Conservation (phyloP, 805 yeast genomes). For the Suhomyces sp. region DNA sequence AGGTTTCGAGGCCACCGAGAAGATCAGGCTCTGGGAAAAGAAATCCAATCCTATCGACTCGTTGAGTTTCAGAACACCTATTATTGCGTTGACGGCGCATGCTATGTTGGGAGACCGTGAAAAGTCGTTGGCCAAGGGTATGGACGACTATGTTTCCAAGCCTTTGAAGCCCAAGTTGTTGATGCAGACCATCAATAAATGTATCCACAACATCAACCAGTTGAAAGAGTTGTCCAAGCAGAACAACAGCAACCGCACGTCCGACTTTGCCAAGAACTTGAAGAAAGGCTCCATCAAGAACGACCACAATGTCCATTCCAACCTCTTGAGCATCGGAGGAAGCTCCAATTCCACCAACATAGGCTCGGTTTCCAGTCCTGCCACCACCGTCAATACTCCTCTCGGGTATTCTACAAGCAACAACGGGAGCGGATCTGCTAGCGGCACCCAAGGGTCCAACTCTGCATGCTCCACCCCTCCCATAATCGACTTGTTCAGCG, state of each 20-base stretch:
- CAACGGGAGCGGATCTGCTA: conserved; percentile 6
- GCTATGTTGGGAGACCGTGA: conserved; percentile 94
- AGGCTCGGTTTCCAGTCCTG: conserved; percentile 12
- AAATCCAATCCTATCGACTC: conserved; percentile 69
- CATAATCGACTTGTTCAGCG: conserved; percentile 11
- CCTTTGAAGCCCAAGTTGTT: conserved; percentile 81
- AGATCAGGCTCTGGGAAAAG: conserved; percentile 85
- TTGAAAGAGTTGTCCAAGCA: conserved; percentile 54
- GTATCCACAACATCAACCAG: conserved; percentile 68
- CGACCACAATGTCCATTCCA: conserved; percentile 13
- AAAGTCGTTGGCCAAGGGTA: conserved; percentile 79
- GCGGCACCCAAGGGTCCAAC: conserved; percentile 8
- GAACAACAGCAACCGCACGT: conserved; percentile 42
- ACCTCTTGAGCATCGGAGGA: conserved; percentile 10
- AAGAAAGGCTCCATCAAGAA: conserved; percentile 33
- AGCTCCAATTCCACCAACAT: not conserved
- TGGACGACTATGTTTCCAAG: conserved; percentile 89
- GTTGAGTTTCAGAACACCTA: conserved; percentile 74
- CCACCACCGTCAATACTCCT: not conserved
- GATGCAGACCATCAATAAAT: conserved; percentile 81
- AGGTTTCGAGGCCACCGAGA: conserved; percentile 87
- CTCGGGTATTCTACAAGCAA: conserved; percentile 1
- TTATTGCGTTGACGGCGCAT: conserved; percentile 87
- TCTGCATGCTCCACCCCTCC: conserved; percentile 16
- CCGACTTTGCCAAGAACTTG: conserved; percentile 46